Base-by-base conservation (phyloP, 129 eudicot genomes). In the Calendula officinalis region DNA sequence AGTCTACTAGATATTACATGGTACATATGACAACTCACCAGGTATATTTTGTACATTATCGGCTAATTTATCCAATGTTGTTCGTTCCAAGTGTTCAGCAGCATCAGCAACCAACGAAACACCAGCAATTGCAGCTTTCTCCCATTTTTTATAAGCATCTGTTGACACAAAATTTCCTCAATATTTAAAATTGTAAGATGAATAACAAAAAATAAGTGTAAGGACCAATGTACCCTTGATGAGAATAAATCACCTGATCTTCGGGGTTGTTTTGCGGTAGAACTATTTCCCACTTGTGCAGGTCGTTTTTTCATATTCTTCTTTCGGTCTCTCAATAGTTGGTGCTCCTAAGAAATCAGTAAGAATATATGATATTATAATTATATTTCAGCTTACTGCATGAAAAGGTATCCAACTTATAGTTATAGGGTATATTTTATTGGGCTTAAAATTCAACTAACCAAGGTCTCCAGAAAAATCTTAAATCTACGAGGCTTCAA, bases 61-160 rank as follows among this genome's bases (percentile, higher is more conserved):
- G 36, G 56, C 59, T 34, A 60, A 81, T 53, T 77, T 78, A 32
- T 68, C 83, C 56, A 70, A 60, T 45, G 84, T 58, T 16, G 83
- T 69, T 7, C 87, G 81, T 45, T 88, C 94, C 82, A 88, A 74
- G 72, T 84, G 94, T 69, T 82, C 94, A 50, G 96, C 92, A 72
- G 94, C 96, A 65, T 85, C 96, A 75, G 90, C 94, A 60, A 89
- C 94, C 77, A 88, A 73, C 42, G 89, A 88, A 53, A 88, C 92
- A 12, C 96, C 96, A 65, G 96, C 96, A 56, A 84, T 88, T 72
- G 96, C 96, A 74, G 96, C 96, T 81, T 88, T 88, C 76, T 88
- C 96, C 96, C 96, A 88, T 72, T 77, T 82, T 68, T 79, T 84
- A 58, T 82, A 77, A 17, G 92, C 89, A 82, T 85, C 84, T 47